phyloP scores from a whole-genome alignment of 306 rosid genomes.

The Vigna angularis region DNA sequence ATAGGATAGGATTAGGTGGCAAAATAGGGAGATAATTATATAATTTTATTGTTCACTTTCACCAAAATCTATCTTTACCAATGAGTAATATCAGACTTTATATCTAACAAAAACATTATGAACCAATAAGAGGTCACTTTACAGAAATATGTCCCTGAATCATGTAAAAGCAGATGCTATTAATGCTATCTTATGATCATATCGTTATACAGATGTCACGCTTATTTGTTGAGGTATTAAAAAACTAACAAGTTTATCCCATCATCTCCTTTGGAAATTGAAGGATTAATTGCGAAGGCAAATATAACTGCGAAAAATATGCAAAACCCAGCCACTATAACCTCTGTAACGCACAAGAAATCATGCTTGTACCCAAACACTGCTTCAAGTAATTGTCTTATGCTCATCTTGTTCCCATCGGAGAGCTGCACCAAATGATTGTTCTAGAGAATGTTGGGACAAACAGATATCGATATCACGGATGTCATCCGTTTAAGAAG shows the following conservation, averaged over 20 bases:
- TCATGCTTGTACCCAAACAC: constrained; percentile 89
- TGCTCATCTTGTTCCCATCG: constrained; percentile 57
- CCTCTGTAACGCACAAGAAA: constrained; percentile 70
- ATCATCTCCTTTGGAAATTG: constrained; percentile 97
- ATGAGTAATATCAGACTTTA: constrained; percentile 4
- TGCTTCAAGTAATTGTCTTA: constrained; percentile 59
- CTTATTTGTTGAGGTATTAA: constrained; percentile 43
- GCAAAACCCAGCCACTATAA: constrained; percentile 91
- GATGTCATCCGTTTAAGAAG: too few relatives aligned
- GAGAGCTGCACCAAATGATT: constrained; percentile 63
- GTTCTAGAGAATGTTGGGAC: too few relatives aligned
- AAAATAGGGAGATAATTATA: background rate
- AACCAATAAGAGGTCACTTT: constrained; percentile 38
- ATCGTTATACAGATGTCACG: constrained; percentile 56
- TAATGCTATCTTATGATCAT: constrained; percentile 46
- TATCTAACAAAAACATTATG: constrained; percentile 32
- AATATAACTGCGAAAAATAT: constrained; percentile 80
- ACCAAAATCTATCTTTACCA: constrained; percentile 4
- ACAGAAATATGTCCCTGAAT: constrained; percentile 36
- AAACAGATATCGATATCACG: too few relatives aligned
- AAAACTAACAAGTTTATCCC: constrained; percentile 38
- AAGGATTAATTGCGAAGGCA: constrained; percentile 93
- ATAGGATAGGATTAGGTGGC: background rate
- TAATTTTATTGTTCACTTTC: background rate
- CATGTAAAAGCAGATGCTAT: constrained; percentile 28